Base-by-base conservation (phyloP, 2,329 filamentous ascomycete species). In the Zymoseptoria pseudotritici region DNA sequence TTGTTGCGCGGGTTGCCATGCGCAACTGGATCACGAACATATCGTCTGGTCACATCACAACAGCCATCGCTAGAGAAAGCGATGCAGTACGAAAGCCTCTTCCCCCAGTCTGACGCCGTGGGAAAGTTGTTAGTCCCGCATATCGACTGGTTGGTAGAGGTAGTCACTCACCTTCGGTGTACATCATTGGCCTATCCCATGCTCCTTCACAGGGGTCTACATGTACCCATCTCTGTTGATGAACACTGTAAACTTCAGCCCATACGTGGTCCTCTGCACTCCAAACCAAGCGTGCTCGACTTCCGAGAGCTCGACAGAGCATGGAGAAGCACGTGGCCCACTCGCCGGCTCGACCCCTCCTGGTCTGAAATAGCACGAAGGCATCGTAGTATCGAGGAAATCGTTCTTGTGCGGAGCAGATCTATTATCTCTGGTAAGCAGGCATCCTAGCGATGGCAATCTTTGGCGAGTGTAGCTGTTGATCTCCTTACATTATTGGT, bases 291-390 rank as follows among this genome's bases (percentile, higher is more conserved):
- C 94, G 86, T 21, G 97, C 91, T 63, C 93, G 85, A 61, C 89
- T 90, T 54, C 93, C 93, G 13, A 97, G 85, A 4, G 94, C 94
- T 61, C 93, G 86, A 79, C 93, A 97, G 56, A 99, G 83, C 94
- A 97, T 97, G 77, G 89, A 93, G 78, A 99, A 99, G 80, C 92
- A 97, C 77, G 97, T 97, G 66, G 91, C 91, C 91, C 94, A 97
- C 78, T 99, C 94, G 63, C 94, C 94, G 62, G 88, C 88, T 67
- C 94, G 87, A 42, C 94, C 94, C 66, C 89, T 84, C 67, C 90
- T 82, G 24, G 91, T 95, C 74, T 97, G 88, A 51, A 99, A 79
- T 61, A 97, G 77, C 56, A 91, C 87, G 86, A 95, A 97, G 24
- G 96, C 93, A 72, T 99, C 93, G 61, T 90, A 92, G 74, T 96